phyloP scores from a whole-genome alignment of 345 rosid genomes.

The Erucastrum elatum region DNA sequence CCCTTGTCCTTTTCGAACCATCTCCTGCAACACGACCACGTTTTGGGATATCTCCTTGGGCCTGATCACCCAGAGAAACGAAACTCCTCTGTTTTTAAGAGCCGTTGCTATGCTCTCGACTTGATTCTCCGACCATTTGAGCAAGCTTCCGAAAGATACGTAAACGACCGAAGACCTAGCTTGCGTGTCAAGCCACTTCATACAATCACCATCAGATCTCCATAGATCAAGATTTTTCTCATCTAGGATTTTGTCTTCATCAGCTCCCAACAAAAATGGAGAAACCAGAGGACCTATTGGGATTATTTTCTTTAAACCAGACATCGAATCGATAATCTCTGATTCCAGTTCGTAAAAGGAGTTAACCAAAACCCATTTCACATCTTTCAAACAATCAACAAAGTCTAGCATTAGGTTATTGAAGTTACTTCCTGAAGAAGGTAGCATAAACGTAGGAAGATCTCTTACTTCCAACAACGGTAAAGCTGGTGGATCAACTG shows the following conservation, averaged over 20 bases:
- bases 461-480: conserved; percentile 44
- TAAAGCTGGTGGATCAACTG: conserved; percentile 44
- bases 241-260: conserved; percentile 8
- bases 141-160: conserved; percentile 65
- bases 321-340: conserved; percentile 41
- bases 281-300: conserved; percentile 65
- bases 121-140: conserved; percentile 34
- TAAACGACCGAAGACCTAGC: conserved; percentile 52
- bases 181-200: conserved; percentile 59
- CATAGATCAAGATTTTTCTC: conserved; percentile 40
- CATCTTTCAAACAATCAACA: conserved; percentile 36
- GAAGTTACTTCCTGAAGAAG: conserved; percentile 21
- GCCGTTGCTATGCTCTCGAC: conserved; percentile 48
- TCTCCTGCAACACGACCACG: conserved; percentile 29
- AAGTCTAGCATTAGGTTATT: conserved; percentile 23
- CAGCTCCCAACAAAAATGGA: conserved; percentile 38
- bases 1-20: conserved; percentile 40
- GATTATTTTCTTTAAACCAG: conserved; percentile 27
- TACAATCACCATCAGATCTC: conserved; percentile 45
- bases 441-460: conserved; percentile 53
- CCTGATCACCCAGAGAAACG: conserved; percentile 63
- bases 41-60: conserved; percentile 20
- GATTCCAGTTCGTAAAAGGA: conserved; percentile 55
- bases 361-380: conserved; percentile 56
- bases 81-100: conserved; percentile 35